A percentile compares a stretch with the other conserved stretches of the same genome.
These are phyloP conservation scores for Cercospora sojina DNA, from an alignment of 2,329 filamentous ascomycete genomes.

Conservation along the genomic window DNA sequence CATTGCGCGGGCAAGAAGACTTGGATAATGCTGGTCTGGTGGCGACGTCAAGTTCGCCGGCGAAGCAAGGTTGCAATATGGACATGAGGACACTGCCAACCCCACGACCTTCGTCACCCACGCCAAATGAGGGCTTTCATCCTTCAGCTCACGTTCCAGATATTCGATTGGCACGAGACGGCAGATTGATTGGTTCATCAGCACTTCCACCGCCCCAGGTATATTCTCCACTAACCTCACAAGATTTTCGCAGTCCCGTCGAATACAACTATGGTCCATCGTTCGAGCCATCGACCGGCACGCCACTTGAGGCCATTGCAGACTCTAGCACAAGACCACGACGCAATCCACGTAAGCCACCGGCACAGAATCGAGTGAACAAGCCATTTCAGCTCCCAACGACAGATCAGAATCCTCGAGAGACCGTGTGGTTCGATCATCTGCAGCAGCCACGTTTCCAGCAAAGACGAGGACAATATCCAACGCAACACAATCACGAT, in stretches of 20 bases:
- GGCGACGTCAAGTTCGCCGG: conserved; percentile 19
- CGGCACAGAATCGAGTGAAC: conserved; percentile 25
- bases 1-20: neutral
- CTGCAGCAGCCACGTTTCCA: conserved; percentile 21
- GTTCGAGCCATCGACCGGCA: conserved; percentile 21
- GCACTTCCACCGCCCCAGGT: conserved; percentile 21
- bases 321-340: conserved; percentile 21
- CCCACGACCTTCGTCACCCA: conserved; percentile 37
- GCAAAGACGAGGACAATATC: conserved; percentile 4
- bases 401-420: conserved; percentile 20
- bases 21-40: neutral
- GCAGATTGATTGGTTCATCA: conserved; percentile 20
- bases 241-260: neutral
- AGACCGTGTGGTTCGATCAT: conserved; percentile 37
- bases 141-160: conserved; percentile 28
- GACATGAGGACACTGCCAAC: conserved; percentile 27
- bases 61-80: neutral
- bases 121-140: conserved; percentile 22
- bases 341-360: conserved; percentile 23
- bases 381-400: conserved; percentile 36
- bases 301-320: conserved; percentile 31
- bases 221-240: conserved; percentile 16
- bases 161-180: conserved; percentile 26
- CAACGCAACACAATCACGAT: neutral
- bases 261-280: conserved; percentile 19